phyloP scores from a whole-genome alignment of 2,329 filamentous ascomycete genomes.

The Penicillium carneum region DNA sequence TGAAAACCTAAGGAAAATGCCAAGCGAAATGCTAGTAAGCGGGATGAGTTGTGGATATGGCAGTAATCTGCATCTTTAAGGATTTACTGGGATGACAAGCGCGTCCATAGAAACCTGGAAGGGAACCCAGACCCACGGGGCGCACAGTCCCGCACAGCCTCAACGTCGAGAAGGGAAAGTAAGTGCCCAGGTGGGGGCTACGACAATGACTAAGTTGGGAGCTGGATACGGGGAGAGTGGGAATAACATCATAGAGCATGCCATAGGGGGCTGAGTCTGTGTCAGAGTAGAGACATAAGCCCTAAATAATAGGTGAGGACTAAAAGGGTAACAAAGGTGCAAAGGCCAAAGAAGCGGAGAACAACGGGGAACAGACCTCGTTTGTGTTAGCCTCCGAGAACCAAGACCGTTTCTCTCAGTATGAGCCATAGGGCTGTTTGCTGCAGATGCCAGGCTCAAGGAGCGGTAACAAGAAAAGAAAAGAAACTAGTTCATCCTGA shows the following conservation, averaged over 20 bases:
- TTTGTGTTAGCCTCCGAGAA: not conserved
- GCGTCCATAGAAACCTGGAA: not conserved
- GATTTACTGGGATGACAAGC: conserved; percentile 5
- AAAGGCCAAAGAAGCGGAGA: conserved; percentile 9
- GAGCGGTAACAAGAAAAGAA: conserved; percentile 17
- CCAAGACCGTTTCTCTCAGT: conserved; percentile 17
- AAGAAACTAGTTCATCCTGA: conserved; percentile 10
- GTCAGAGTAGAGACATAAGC: not conserved
- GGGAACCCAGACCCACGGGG: not conserved
- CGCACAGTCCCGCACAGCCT: conserved; percentile 24
- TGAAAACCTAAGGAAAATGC: not conserved
- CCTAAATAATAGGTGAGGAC: not conserved
- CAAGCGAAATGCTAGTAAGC: not conserved
- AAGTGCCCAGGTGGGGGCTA: conserved; percentile 5
- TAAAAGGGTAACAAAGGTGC: not conserved
- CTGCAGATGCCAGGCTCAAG: conserved; percentile 12
- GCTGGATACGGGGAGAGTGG: not conserved
- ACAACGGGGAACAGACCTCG: not conserved
- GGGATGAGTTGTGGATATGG: conserved; percentile 1
- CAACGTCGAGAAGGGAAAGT: not conserved
- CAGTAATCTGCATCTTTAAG: not conserved
- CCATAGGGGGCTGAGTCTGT: conserved; percentile 10
- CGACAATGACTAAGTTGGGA: conserved; percentile 3
- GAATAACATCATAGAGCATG: conserved; percentile 10
- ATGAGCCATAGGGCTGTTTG: conserved; percentile 21